Conservation (phyloP, 2,329 filamentous ascomycete genomes). For the Xylariaceae sp. region DNA sequence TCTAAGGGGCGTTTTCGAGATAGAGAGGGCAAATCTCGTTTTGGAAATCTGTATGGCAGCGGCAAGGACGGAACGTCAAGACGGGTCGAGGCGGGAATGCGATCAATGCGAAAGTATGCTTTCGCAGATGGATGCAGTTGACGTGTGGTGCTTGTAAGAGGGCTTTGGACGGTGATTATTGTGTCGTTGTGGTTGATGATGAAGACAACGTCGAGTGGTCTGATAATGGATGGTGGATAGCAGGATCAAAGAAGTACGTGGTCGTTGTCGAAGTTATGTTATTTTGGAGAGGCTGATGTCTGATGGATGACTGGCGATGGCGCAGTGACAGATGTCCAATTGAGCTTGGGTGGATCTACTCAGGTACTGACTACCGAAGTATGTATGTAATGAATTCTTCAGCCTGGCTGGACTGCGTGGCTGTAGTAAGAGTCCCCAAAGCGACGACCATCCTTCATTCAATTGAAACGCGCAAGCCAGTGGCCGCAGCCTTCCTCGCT, state of each 20-base stretch:
- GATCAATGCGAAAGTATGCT: neutral
- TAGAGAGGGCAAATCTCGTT: neutral
- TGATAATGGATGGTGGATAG: too few species aligned
- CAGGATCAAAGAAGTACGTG: neutral
- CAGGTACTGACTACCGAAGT: neutral
- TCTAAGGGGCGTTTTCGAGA: neutral
- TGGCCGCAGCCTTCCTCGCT: neutral
- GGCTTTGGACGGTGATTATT: neutral
- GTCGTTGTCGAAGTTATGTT: neutral
- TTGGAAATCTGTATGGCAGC: neutral
- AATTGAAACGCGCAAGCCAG: neutral
- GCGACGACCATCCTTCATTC: too few species aligned
- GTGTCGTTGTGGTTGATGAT: neutral
- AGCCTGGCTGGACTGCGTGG: too few species aligned
- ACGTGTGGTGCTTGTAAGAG: neutral
- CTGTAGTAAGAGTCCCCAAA: too few species aligned
- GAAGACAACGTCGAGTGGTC: too few species aligned
- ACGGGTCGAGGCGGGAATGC: conserved; percentile 2
- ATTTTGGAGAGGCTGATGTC: neutral
- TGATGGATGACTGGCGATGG: neutral
- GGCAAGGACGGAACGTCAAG: conserved; percentile 1
- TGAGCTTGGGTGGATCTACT: neutral
- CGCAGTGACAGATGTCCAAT: conserved; percentile 6
- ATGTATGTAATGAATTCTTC: neutral
- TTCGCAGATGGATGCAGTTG: too few species aligned